Conservation (phyloP, 192 early-diverging fungal species). For the Rhizoclosmatium sp. region DNA sequence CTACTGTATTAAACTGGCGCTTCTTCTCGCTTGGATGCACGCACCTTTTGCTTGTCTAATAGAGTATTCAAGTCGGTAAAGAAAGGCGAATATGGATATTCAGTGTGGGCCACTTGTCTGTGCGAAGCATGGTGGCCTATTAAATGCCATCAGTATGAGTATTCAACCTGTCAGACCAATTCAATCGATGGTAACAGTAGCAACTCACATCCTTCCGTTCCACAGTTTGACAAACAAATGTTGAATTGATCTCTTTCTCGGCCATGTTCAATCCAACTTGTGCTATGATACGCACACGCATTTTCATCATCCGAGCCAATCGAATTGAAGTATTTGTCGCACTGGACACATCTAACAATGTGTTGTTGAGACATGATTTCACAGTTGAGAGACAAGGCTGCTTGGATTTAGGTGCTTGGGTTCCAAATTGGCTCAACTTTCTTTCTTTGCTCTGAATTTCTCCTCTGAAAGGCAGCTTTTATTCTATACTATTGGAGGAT, state of each 20-base stretch:
- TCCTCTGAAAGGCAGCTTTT: too few species aligned
- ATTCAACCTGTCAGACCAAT: not conserved
- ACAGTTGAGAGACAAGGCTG: too few species aligned
- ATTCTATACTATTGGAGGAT: too few species aligned
- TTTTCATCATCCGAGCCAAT: too few species aligned
- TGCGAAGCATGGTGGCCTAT: not conserved
- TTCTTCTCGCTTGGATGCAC: not conserved
- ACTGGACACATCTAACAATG: conserved; percentile 4
- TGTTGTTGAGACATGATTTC: too few species aligned
- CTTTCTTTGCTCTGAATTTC: too few species aligned
- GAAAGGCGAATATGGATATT: conserved; percentile 26
- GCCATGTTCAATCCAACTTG: not conserved
- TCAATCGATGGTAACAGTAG: not conserved
- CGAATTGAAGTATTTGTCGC: not conserved
- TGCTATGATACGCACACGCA: not conserved
- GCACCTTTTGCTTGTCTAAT: conserved; percentile 20
- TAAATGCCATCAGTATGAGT: not conserved
- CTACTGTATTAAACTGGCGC: not conserved
- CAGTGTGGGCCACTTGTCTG: not conserved
- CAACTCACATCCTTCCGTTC: not conserved
- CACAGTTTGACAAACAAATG: not conserved
- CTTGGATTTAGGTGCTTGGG: too few species aligned
- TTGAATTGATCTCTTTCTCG: not conserved
- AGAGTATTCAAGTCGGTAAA: conserved; percentile 14
- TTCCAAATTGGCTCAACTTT: too few species aligned